These are phyloP conservation scores for Cutaneotrichosporon cutaneum DNA, from an alignment of 1,284 basidiomycete species.

Conservation along the genomic window DNA sequence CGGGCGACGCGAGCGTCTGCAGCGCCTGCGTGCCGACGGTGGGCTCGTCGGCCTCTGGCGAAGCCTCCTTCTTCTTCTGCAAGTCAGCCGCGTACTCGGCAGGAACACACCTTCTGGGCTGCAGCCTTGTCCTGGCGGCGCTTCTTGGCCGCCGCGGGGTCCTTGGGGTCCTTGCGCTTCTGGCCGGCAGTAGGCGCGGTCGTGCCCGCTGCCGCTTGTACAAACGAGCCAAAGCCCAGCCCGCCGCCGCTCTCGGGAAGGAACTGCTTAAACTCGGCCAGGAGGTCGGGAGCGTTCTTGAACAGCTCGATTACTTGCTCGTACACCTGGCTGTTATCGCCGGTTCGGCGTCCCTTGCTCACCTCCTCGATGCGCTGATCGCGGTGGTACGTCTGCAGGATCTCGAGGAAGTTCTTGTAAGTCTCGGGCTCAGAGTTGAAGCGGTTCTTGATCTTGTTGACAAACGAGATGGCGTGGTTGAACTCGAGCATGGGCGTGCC, in stretches of 20 bases:
- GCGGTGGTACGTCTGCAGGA: slow-evolving; percentile 95
- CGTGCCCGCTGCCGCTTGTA: slow-evolving; percentile 31
- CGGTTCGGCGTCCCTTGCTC: slow-evolving; percentile 41
- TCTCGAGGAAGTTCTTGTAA: slow-evolving; percentile 98
- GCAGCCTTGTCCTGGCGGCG: slow-evolving; percentile 57
- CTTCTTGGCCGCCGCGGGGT: slow-evolving; percentile 46
- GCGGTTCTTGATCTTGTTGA: slow-evolving; percentile 97
- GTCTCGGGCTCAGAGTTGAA: slow-evolving; percentile 89
- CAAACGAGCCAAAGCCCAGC: slow-evolving; percentile 38
- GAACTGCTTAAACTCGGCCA: slow-evolving; percentile 96
- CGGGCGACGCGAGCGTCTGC: slow-evolving; percentile 62
- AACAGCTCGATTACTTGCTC: slow-evolving; percentile 90
- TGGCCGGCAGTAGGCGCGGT: slow-evolving; percentile 16
- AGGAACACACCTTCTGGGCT: slow-evolving; percentile 31
- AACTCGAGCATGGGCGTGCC: slow-evolving; percentile 67
- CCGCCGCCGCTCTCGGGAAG: slow-evolving; percentile 65
- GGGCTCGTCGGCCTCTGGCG: slow-evolving; percentile 40
- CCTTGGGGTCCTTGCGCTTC: slow-evolving; percentile 46
- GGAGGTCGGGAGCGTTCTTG: slow-evolving; percentile 84
- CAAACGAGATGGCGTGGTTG: slow-evolving; percentile 95
- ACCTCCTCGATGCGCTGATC: slow-evolving; percentile 88
- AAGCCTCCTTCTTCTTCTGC: slow-evolving; percentile 40
- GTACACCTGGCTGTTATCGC: slow-evolving; percentile 65
- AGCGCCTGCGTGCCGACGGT: slow-evolving; percentile 25
- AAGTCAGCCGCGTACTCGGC: slow-evolving; percentile 14